Base-by-base conservation (phyloP, 129 eudicot genomes). In the Logfia minima region DNA sequence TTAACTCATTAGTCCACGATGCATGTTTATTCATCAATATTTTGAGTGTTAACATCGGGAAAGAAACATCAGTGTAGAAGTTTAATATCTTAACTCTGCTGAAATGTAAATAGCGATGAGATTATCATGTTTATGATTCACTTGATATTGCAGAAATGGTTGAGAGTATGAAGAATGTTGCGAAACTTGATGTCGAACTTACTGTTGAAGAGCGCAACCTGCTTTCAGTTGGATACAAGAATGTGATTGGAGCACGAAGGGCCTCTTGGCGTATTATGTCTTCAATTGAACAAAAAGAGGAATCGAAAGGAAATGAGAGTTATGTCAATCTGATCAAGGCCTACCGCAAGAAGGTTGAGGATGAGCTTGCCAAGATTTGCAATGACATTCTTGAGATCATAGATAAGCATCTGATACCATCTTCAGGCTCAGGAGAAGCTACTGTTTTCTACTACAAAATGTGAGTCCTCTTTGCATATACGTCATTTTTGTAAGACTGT, bases 191-290 rank as follows among this genome's bases (percentile, higher is more conserved):
- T 83, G 91, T 91, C 45, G 98, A 94, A 76, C 88, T 94, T 61
- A 79, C 97, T 26, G 93, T 94, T 32, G 97, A 94, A 85, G 98
- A 94, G 84, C 89, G 97, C 76, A 94, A 94, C 86, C 85, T 94
- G 64, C 96, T 94, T 21, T 91, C 97, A 8, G 98, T 94, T 70
- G 98, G 96, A 66, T 91, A 94, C 92, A 94, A 94, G 84, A 94
- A 91, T 84, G 97, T 91, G 13, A 94, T 94, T 55, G 96, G 96
- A 66, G 92, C 97, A 64, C 84, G 96, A 21, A 86, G 98, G 79
- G 98, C 97, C 70, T 94, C 98, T 24, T 94, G 98, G 98, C 90
- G 98, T 60, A 94, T 94, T 10, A 91, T 94, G 96, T 94, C 98
- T 62, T 93, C 98, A 4, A 90, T 93, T 76, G 96, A 91, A 84